Evolutionary conservation across 352 stramenopile genomes (phyloP), one percentile per base, ranked within the genome.

Genomic region (Pythium dissimile): DNA sequence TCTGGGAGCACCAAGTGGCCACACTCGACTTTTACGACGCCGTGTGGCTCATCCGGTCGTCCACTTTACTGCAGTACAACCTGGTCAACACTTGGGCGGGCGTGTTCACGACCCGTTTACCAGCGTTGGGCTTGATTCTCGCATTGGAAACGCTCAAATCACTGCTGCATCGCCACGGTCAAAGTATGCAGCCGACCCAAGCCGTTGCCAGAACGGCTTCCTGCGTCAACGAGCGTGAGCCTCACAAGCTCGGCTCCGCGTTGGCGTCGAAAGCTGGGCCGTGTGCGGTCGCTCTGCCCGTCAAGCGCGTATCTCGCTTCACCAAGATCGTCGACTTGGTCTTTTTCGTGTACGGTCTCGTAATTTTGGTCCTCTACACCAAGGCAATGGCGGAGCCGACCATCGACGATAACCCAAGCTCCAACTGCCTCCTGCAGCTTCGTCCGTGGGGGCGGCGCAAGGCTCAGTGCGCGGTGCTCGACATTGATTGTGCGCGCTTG

Each of bases 21-120:
- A 66, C 59, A 21, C 34, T 55, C 27, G 50, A 66, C 44, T 59
- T 60, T 28, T 66, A 54, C 30, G 59, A 66, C 26, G 32, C 53
- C 27, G 59, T 66, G 27, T 66, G 59, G 59, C 43, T 59, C 34
- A 61, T 66, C 28, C 59, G 59, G 8, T 66, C 59, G 27, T 66
- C 59, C 10, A 66, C 49, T 7, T 35, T 66, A 23, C 43, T 66
- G 15, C 49, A 66, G 16, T 66, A 59, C 23, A 66, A 66, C 23
- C 59, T 66, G 20, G 59, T 66, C 16, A 66, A 66, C 37, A 60
- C 59, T 2, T 66, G 59, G 59, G 15, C 27, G 2, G 59, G 48
- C 21, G 59, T 66, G 4, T 7, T 66, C 16, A 66, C 59, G 27
- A 66, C 59, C 15, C 59, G 59, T 6, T 27, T 66, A 16, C 59